Base-by-base conservation (phyloP, 176 grass and related monocot species). In the Saccharum officinarum region DNA sequence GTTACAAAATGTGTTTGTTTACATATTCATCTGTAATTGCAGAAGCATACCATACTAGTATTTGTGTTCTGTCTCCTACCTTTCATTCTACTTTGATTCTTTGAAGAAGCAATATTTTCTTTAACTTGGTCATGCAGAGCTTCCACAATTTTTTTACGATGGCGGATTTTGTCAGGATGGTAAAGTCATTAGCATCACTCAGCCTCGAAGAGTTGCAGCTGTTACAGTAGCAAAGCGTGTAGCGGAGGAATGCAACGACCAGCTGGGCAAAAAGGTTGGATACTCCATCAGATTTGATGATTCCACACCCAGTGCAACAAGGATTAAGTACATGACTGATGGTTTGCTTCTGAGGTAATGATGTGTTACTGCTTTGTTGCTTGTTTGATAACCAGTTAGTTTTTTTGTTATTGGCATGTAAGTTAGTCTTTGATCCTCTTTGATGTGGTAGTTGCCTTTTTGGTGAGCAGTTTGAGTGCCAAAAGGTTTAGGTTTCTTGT, bases 241-340 rank as follows among this genome's bases (percentile, higher is more conserved):
- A 49, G 91, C 89, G 11, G 91, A 95, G 87, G 95, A 98, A 88
- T 95, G 95, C 82, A 98, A 93, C 73, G 89, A 83, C 69, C 85
- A 98, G 55, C 83, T 98, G 46, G 95, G 95, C 12, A 86, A 78
- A 62, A 95, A 93, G 83, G 91, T 98, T 87, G 95, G 95, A 41
- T 98, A 98, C 67, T 98, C 95, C 8, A 93, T 98, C 75, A 87
- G 93, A 75, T 98, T 95, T 81, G 95, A 98, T 80, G 91, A 98
- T 88, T 81, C 83, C 18, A 95, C 91, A 52, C 93, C 93, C 69
- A 88, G 79, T 80, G 85, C 89, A 47, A 98, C 93, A 81, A 84
- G 89, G 84, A 95, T 98, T 82, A 98, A 98, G 69, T 98, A 95
- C 80, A 95, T 95, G 91, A 98, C 95, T 11, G 95, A 98, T 90